These are phyloP conservation scores for Canavalia gladiata DNA, from an alignment of 306 rosid genomes.

Conservation along the genomic window DNA sequence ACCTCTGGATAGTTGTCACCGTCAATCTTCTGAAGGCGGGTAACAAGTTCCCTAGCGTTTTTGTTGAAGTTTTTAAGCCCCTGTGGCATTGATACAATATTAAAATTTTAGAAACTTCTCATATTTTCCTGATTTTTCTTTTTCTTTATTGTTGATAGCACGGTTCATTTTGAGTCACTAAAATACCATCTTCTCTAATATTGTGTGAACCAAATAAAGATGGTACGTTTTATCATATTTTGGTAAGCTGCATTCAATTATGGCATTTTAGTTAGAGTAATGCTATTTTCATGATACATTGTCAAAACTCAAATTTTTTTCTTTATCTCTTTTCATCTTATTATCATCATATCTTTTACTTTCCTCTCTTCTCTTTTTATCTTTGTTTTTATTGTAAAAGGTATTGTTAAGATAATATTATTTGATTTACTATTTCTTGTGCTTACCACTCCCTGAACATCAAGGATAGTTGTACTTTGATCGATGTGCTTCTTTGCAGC, in stretches of 20 bases:
- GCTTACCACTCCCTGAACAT: constrained; percentile 96
- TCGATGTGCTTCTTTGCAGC: constrained; percentile 92
- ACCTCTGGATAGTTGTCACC: constrained; percentile 97
- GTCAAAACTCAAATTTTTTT: no score
- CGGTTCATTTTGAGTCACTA: constrained; percentile 17
- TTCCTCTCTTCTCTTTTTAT: not conserved
- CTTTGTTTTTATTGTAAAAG: not conserved
- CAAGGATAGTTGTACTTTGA: constrained; percentile 94
- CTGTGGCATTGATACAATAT: constrained; percentile 52
- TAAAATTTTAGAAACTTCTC: not conserved
- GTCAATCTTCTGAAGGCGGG: constrained; percentile 81
- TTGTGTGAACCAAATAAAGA: constrained; percentile 34
- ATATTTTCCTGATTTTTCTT: not conserved
- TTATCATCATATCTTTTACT: no score
- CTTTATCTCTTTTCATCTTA: no score
- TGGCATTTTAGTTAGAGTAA: no score
- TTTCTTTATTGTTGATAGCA: constrained; percentile 9
- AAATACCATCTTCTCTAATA: constrained; percentile 24
- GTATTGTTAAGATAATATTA: no score
- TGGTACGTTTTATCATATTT: not conserved
- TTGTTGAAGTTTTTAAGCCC: constrained; percentile 88
- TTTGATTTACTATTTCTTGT: constrained; percentile 30
- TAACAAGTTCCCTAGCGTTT: constrained; percentile 81
- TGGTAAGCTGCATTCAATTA: not conserved
- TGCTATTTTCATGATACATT: no score